Conservation (phyloP, 2,329 filamentous ascomycete genomes). For the Epichloe bromicola region DNA sequence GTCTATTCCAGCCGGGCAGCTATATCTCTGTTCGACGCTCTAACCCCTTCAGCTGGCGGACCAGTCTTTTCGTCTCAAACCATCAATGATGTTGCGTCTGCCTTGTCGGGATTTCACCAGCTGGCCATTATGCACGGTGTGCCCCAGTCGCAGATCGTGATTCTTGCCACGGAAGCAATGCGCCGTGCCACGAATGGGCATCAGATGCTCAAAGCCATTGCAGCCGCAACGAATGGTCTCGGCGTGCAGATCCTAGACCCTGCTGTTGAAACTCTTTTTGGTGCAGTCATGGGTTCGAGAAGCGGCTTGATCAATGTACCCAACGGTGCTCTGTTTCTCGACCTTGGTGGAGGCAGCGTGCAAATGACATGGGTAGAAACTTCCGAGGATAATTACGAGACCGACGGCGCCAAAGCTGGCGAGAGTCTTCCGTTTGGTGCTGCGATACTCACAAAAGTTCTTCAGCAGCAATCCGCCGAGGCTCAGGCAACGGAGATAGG, state of each 20-base stretch:
- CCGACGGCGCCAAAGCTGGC: conserved; percentile 39
- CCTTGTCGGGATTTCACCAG: conserved; percentile 55
- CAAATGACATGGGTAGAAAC: conserved; percentile 54
- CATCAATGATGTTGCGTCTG: conserved; percentile 52
- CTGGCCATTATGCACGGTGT: conserved; percentile 62
- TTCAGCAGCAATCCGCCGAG: conserved; percentile 27
- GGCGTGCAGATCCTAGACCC: conserved; percentile 62
- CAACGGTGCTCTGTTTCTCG: conserved; percentile 62
- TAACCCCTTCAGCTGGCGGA: conserved; percentile 36
- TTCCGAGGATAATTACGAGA: conserved; percentile 30
- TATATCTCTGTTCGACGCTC: conserved; percentile 79
- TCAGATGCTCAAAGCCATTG: conserved; percentile 54
- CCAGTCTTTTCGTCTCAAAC: conserved; percentile 37
- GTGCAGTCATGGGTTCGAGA: conserved; percentile 65
- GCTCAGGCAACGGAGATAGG: conserved; percentile 33
- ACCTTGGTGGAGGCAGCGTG: conserved; percentile 63
- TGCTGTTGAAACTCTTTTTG: conserved; percentile 71
- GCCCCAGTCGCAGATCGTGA: conserved; percentile 47
- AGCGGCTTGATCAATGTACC: conserved; percentile 55
- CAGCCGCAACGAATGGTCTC: conserved; percentile 46
- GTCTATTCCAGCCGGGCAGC: conserved; percentile 65
- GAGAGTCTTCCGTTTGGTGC: conserved; percentile 50
- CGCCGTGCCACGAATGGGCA: conserved; percentile 63
- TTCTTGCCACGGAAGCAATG: conserved; percentile 84
- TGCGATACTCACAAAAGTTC: conserved; percentile 39